Base-by-base conservation (phyloP, 441 rosid species). In the Brassica hybrid region DNA sequence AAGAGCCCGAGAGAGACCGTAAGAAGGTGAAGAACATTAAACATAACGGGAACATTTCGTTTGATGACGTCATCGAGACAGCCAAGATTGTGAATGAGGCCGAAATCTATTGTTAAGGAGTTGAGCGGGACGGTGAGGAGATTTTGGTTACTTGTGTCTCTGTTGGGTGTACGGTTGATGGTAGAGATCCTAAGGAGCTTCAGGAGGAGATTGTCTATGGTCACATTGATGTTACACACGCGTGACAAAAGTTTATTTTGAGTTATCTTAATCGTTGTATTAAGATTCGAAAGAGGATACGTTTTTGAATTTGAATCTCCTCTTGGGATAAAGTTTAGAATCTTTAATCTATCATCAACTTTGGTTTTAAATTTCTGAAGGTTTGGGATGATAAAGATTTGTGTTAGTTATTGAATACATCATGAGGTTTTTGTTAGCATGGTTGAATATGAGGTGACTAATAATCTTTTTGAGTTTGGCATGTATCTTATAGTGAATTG, bases 81-180 rank as follows among this genome's bases (percentile, higher is more conserved):
- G 86, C 86, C 0, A 86, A 81, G 84, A 76, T 89, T 9, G 91
- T 93, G 97, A 74, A 93, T 93, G 97, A 74, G 74, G 56, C 84
- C 90, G 1, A 85, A 97, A 81, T 93, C 94, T 5, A 88, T 91
- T 82, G 97, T 97, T 3, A 93, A 91, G 81, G 92, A 91, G 0
- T 62, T 93, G 65, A 85, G 80, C 13, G 88, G 90, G 4, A 82
- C 87, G 1, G 87, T 85, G 52, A 88, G 84, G 90, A 86, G 79
- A 88, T 88, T 18, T 81, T 89, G 21, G 93, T 89, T 6, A 89
- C 93, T 2, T 89, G 93, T 71, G 90, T 89, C 14, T 89, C 93
- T 5, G 93, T 89, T 0, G 93, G 93, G 21, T 89, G 93, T 25
- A 85, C 88, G 3, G 90, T 87, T 9, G 90, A 88, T 50, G 90